A percentile compares a stretch with the other conserved stretches of the same genome.
Evolutionary conservation across 148 eudicot genomes (phyloP).

Genomic region (Silene uniflora): DNA sequence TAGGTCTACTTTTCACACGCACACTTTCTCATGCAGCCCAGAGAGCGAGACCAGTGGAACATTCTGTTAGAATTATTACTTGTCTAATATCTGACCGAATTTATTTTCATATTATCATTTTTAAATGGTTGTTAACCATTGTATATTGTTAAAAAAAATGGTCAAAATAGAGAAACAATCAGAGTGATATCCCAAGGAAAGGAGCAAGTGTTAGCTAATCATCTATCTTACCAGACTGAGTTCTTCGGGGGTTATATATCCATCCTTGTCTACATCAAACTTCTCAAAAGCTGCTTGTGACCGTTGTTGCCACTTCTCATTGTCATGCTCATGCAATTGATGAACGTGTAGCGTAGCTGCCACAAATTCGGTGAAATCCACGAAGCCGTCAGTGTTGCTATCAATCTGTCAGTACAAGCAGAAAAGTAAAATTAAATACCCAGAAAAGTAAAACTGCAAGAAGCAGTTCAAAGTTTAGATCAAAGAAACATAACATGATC

Average conservation of each 20-base stretch:
- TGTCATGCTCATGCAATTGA: conserved; percentile 85
- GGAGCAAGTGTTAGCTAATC: too few relatives aligned
- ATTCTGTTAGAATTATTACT: too few relatives aligned
- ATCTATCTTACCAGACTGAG: conserved; percentile 65
- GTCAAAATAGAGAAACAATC: background rate
- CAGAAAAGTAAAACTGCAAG: background rate
- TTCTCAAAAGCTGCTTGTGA: conserved; percentile 94
- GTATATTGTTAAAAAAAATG: too few relatives aligned
- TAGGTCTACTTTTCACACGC: too few relatives aligned
- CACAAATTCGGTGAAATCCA: conserved; percentile 89
- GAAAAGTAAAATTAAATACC: background rate
- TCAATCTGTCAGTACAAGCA: conserved; percentile 58
- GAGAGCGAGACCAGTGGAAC: too few relatives aligned
- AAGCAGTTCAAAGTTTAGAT: too few relatives aligned
- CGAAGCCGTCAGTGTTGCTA: conserved; percentile 87
- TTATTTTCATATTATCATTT: too few relatives aligned
- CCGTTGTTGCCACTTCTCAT: conserved; percentile 68
- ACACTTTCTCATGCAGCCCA: too few relatives aligned
- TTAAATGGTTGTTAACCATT: too few relatives aligned
- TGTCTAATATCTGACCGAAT: too few relatives aligned
- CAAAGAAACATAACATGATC: too few relatives aligned
- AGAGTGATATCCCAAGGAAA: background rate
- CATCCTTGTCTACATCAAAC: conserved; percentile 90
- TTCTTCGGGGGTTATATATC: conserved; percentile 91
- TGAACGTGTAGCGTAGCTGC: conserved; percentile 89